phyloP scores from a whole-genome alignment of 306 rosid species.

The Mucuna pruriens region DNA sequence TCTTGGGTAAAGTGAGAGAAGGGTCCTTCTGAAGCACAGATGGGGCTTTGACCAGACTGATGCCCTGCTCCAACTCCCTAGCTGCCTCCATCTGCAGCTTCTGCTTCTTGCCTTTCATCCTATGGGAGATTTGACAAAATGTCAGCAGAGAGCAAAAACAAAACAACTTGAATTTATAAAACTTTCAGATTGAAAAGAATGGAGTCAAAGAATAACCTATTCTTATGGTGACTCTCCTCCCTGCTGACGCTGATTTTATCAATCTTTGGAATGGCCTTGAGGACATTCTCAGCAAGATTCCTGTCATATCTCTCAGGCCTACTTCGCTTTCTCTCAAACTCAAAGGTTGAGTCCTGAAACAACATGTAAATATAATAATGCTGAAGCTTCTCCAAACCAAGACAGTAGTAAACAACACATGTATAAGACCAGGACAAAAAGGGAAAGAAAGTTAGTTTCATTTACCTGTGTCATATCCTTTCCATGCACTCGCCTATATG shows the following conservation, averaged over 20 bases:
- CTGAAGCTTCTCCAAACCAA: constrained; percentile 14
- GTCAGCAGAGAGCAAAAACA: constrained; percentile 10
- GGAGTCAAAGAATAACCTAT: constrained; percentile 54
- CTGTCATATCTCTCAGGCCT: constrained; percentile 88
- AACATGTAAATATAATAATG: neutral
- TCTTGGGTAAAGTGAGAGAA: constrained; percentile 53
- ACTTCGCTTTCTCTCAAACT: constrained; percentile 88
- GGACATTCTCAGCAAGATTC: constrained; percentile 56
- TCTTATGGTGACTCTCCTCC: constrained; percentile 49
- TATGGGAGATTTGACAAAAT: constrained; percentile 32
- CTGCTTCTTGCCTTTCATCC: constrained; percentile 56
- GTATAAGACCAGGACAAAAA: neutral
- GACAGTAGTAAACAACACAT: neutral
- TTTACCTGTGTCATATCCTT: constrained; percentile 92
- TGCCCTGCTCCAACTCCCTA: constrained; percentile 54
- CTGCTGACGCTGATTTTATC: constrained; percentile 63
- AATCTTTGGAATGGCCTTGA: constrained; percentile 76
- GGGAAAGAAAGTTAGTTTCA: neutral
- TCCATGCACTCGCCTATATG: constrained; percentile 72
- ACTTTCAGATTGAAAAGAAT: neutral
- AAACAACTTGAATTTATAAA: neutral
- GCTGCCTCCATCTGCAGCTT: constrained; percentile 41
- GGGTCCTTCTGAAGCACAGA: constrained; percentile 49
- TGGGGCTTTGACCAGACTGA: constrained; percentile 64
- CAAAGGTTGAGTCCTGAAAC: constrained; percentile 78